Conservation (phyloP, 306 rosid species). For the Prosopis cineraria region DNA sequence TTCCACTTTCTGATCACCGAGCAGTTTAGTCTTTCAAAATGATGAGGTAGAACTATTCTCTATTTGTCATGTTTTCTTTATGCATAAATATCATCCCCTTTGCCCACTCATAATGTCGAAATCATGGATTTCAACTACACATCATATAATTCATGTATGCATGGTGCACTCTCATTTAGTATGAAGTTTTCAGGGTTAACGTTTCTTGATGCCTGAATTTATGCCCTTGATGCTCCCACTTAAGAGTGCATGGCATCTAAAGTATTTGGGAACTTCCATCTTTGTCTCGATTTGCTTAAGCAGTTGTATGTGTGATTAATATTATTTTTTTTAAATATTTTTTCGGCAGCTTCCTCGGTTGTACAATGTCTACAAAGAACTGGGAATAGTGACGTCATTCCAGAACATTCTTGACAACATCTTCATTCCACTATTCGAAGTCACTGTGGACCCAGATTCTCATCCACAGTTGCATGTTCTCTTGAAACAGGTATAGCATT, state of each 20-base stretch:
- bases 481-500: constrained; percentile 66
- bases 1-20: neutral
- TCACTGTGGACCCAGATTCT: constrained; percentile 78
- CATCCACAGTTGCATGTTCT: constrained; percentile 86
- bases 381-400: constrained; percentile 87
- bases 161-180: neutral
- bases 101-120: neutral
- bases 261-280: neutral
- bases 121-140: neutral
- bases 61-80: neutral
- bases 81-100: neutral
- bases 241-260: neutral
- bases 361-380: constrained; percentile 80
- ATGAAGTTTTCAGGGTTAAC: neutral
- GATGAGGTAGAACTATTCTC: neutral
- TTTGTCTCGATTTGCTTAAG: neutral
- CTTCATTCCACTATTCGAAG: constrained; percentile 83
- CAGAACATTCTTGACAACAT: constrained; percentile 84
- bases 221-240: neutral
- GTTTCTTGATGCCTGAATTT: neutral
- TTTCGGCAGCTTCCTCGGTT: constrained; percentile 76
- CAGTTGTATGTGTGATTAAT: neutral
- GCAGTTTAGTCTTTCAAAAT: neutral
- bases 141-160: neutral
- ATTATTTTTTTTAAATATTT: neutral